Conservation (phyloP, 441 rosid genomes). For the Raphanus hybrid region DNA sequence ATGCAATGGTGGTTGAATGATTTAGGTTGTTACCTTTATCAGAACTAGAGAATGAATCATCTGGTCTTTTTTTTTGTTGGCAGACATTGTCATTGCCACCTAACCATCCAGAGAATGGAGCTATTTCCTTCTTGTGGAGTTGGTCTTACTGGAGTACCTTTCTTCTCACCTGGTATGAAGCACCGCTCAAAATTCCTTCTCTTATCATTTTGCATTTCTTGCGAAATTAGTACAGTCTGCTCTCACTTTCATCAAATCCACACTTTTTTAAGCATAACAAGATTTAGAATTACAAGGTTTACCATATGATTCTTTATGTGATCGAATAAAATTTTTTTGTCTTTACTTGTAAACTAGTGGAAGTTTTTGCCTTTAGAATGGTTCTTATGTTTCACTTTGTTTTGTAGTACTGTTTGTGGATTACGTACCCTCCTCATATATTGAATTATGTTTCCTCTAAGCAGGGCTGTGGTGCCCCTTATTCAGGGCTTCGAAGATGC, state of each 20-base stretch:
- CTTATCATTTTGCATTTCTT: neutral
- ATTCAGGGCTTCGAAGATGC: conserved; percentile 99
- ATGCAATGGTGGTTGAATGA: too few species aligned
- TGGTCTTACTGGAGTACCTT: conserved; percentile 99
- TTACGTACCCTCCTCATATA: conserved; percentile 57
- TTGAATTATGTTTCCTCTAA: conserved; percentile 60
- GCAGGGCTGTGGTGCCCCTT: conserved; percentile 99
- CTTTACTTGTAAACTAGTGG: too few species aligned
- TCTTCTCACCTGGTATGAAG: conserved; percentile 90
- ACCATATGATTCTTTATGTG: too few species aligned
- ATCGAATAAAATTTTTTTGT: too few species aligned
- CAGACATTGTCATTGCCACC: conserved; percentile 65
- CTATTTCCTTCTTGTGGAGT: conserved; percentile 94
- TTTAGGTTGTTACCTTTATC: too few species aligned
- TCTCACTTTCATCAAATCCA: neutral
- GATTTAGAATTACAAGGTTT: too few species aligned
- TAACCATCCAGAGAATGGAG: conserved; percentile 61
- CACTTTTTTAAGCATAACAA: too few species aligned
- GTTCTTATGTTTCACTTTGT: neutral
- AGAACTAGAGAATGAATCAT: too few species aligned
- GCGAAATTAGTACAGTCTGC: neutral
- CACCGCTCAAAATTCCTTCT: conserved; percentile 1
- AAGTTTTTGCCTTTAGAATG: too few species aligned
- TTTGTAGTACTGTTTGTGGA: conserved; percentile 40
- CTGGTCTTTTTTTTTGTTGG: neutral